These are phyloP conservation scores for Aristolochia fimbriata DNA, from an alignment of 164 flowering plant genomes.

Conservation along the genomic window DNA sequence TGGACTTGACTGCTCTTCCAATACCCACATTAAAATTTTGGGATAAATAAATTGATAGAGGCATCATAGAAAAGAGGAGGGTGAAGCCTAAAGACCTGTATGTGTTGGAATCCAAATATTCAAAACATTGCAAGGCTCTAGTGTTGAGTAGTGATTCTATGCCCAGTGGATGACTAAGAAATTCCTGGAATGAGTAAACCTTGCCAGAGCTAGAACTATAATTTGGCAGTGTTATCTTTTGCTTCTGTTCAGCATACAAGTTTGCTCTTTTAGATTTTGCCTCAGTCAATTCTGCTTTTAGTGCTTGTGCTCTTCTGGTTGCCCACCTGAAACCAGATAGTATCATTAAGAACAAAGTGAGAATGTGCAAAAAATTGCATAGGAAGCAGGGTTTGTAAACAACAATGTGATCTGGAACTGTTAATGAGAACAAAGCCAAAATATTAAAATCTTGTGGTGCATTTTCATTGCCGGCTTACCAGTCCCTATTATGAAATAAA, in stretches of 20 bases:
- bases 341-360: background rate
- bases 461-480: too few species aligned
- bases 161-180: slow-evolving; percentile 56
- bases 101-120: slow-evolving; percentile 36
- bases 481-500: too few species aligned
- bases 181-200: slow-evolving; percentile 35
- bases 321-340: slow-evolving; percentile 17
- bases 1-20: background rate
- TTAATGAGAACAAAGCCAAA: background rate
- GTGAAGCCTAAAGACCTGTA: slow-evolving; percentile 32
- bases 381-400: background rate
- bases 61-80: background rate
- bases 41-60: background rate
- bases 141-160: slow-evolving; percentile 52
- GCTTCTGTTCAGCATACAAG: slow-evolving; percentile 39
- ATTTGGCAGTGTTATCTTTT: slow-evolving; percentile 39
- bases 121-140: slow-evolving; percentile 36
- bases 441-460: too few species aligned
- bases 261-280: slow-evolving; percentile 39
- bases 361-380: background rate
- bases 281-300: slow-evolving; percentile 16
- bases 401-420: background rate
- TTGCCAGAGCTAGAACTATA: slow-evolving; percentile 15
- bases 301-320: slow-evolving; percentile 11
- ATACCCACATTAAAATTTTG: background rate